Evolutionary conservation across 768 basidiomycete genomes (phyloP), one percentile per base, ranked within the genome.

Genomic region (Phanerochaete sordida): DNA sequence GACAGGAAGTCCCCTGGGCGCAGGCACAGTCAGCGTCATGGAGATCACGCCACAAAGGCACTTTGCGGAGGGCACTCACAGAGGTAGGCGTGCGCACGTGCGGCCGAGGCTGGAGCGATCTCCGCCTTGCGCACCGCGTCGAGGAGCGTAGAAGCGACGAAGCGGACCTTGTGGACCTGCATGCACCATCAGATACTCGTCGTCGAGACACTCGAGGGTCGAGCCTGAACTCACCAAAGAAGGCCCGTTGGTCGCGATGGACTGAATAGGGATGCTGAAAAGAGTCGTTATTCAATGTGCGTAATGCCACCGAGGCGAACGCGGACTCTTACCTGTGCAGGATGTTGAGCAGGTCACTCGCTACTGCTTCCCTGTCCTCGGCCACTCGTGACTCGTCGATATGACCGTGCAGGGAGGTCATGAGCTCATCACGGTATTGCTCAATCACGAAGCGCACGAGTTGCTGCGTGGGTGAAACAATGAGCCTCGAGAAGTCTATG

Each of bases 371-470:
- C 46, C 89, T 77, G 68, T 90, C 87, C 70, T 90, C 83, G 8
- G 86, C 84, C 24, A 87, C 78, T 64, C 83, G 81, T 59, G 77
- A 76, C 61, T 90, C 87, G 66, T 90, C 83, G 35, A 87, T 73
- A 61, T 70, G 80, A 21, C 85, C 87, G 67, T 85, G 87, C 62
- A 90, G 79, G 21, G 82, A 85, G 62, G 80, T 77, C 51, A 91
- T 71, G 26, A 96, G 81, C 72, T 96, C 92, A 62, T 95, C 90
- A 6, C 91, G 87, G 70, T 95, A 95, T 73, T 94, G 93, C 65
- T 95, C 90, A 55, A 92, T 90, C 62, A 95, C 91, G 66, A 93
- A 94, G 58, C 94, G 90, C 59, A 92, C 92, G 51, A 94, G 83
- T 93, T 95, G 93, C 92, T 95, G 64, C 39, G 52, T 16, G 54